Percentiles rank a stretch among this genome's conserved stretches.
Conservation (phyloP, 345 rosid species). For the Pugionium cornutum region DNA sequence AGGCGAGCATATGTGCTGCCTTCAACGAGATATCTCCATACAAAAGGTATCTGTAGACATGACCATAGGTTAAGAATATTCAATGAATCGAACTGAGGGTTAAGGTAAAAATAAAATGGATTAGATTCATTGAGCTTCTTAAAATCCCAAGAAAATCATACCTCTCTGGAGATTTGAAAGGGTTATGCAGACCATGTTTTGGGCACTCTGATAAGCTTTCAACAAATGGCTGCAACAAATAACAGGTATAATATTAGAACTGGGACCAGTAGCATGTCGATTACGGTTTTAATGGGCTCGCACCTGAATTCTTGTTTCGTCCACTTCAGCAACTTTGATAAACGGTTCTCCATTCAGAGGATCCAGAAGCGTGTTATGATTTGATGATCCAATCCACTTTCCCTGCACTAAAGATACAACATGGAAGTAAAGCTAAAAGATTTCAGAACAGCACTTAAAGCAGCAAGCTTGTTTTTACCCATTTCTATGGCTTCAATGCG, state of each 20-base stretch:
- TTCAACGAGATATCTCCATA: conserved; percentile 87
- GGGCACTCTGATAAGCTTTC: conserved; percentile 93
- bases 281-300: neutral
- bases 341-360: conserved; percentile 96
- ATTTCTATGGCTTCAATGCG: conserved; percentile 1
- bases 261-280: neutral
- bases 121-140: neutral
- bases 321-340: conserved; percentile 80
- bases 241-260: conserved; percentile 25
- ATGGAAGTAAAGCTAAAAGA: neutral
- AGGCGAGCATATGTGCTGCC: conserved; percentile 84
- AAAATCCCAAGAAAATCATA: conserved; percentile 32
- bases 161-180: conserved; percentile 97
- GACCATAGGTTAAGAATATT: conserved; percentile 1
- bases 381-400: conserved; percentile 74
- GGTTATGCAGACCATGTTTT: conserved; percentile 95
- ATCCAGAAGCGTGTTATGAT: conserved; percentile 66
- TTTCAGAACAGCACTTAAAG: conserved; percentile 13
- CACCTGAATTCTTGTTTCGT: conserved; percentile 76
- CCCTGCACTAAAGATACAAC: conserved; percentile 70
- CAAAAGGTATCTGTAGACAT: conserved; percentile 67
- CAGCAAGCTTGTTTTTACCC: neutral
- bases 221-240: conserved; percentile 75
- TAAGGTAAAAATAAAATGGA: neutral
- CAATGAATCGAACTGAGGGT: neutral